A percentile compares a stretch with the other conserved stretches of the same genome.
phyloP scores from a whole-genome alignment of 495 filamentous ascomycete species.

The Xylaria cubensis region DNA sequence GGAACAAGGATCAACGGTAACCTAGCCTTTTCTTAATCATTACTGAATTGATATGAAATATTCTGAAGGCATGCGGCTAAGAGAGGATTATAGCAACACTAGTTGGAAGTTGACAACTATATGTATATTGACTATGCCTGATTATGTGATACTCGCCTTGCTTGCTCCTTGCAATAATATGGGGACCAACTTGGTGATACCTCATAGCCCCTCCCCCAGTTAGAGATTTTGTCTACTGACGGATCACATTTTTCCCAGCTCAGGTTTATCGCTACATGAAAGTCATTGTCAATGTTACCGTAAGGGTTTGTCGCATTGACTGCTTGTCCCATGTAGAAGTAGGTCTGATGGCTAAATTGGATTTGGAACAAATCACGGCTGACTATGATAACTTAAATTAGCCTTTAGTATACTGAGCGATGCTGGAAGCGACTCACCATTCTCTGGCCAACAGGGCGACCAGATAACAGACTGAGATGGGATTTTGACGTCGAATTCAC shows the following conservation, averaged over 20 bases:
- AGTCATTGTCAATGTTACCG: not conserved
- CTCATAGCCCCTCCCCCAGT: not conserved
- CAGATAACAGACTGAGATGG: not conserved
- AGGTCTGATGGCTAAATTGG: not conserved
- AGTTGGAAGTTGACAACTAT: no score
- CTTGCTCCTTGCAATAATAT: not conserved
- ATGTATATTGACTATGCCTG: no score
- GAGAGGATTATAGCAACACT: no score
- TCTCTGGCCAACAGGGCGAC: not conserved
- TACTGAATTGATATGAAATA: no score
- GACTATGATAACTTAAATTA: not conserved
- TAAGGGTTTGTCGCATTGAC: not conserved
- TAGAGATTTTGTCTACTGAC: not conserved
- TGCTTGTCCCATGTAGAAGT: not conserved
- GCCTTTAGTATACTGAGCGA: not conserved
- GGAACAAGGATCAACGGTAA: no score
- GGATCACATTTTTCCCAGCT: not conserved
- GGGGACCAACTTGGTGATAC: not conserved
- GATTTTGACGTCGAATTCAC: not conserved
- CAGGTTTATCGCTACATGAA: not conserved
- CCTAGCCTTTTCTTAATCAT: no score
- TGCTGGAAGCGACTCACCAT: not conserved
- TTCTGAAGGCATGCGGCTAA: no score
- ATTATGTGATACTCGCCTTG: not conserved
- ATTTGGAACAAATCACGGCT: not conserved